phyloP scores from a whole-genome alignment of 441 rosid genomes.

The Jatropha multifida region DNA sequence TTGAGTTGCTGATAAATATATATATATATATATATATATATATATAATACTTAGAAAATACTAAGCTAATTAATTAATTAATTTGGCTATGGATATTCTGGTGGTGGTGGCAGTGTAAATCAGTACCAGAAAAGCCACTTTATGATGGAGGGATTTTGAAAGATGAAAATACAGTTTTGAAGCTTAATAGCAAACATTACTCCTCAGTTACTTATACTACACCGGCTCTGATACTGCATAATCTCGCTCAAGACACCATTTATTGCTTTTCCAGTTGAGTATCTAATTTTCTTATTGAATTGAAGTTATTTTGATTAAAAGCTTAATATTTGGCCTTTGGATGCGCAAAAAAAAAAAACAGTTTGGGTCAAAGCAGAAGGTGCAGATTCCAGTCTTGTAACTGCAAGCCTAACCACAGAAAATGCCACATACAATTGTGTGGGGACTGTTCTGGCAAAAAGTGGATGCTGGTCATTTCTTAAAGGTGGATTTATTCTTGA shows the following conservation, averaged over 20 bases:
- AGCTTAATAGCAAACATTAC: conserved; percentile 1
- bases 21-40: no score
- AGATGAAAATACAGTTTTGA: conserved; percentile 21
- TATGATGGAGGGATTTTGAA: conserved; percentile 75
- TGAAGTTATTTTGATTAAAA: neutral
- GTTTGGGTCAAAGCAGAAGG: conserved; percentile 74
- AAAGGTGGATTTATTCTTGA: conserved; percentile 77
- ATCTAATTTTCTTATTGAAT: neutral
- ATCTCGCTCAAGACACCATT: conserved; percentile 50
- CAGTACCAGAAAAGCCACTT: conserved; percentile 52
- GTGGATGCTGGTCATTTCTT: conserved; percentile 89
- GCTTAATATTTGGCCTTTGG: neutral
- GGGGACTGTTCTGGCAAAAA: conserved; percentile 62
- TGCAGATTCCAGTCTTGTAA: conserved; percentile 46
- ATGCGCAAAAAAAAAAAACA: conserved; percentile 19
- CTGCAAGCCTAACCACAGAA: conserved; percentile 62
- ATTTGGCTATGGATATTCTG: neutral
- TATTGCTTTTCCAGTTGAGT: conserved; percentile 77
- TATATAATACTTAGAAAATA: no score
- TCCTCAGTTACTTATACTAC: conserved; percentile 27
- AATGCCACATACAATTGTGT: conserved; percentile 38
- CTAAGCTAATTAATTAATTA: neutral
- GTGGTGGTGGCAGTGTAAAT: conserved; percentile 52
- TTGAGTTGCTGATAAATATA: no score
- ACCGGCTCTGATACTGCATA: conserved; percentile 53